Conservation (phyloP, 2,329 filamentous ascomycete species). For the Alternaria infectoria region DNA sequence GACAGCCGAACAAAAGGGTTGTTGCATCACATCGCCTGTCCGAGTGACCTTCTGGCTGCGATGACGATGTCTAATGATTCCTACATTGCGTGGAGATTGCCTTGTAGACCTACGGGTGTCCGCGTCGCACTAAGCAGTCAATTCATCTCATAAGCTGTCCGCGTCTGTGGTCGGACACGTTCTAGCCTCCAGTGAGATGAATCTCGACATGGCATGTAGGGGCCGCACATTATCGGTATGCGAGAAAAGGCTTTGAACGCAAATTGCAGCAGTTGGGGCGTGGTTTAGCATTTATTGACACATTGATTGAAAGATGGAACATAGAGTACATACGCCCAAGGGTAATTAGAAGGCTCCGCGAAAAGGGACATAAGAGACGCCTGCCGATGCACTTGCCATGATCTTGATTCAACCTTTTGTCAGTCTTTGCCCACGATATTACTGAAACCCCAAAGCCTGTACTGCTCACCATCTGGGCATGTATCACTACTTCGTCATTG, state of each 20-base stretch:
- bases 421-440: slow-evolving; percentile 1
- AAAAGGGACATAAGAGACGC: not conserved
- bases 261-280: not conserved
- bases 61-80: not conserved
- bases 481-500: slow-evolving; percentile 48
- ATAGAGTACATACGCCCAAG: not conserved
- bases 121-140: not conserved
- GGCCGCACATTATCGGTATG: not conserved
- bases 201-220: not conserved
- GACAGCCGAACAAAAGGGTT: slow-evolving; percentile 8
- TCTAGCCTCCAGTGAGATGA: not conserved
- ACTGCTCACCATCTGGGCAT: slow-evolving; percentile 19
- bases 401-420: not conserved
- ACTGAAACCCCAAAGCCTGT: not conserved
- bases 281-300: not conserved
- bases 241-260: not conserved
- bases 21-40: slow-evolving; percentile 6
- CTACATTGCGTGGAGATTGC: slow-evolving; percentile 11
- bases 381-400: not conserved
- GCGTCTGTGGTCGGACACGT: not conserved
- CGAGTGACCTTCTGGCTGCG: not conserved
- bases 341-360: not conserved
- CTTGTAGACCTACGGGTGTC: not conserved
- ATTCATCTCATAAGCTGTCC: not conserved
- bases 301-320: not conserved